phyloP scores from a whole-genome alignment of 345 rosid genomes.

The Kernera saxatilis region DNA sequence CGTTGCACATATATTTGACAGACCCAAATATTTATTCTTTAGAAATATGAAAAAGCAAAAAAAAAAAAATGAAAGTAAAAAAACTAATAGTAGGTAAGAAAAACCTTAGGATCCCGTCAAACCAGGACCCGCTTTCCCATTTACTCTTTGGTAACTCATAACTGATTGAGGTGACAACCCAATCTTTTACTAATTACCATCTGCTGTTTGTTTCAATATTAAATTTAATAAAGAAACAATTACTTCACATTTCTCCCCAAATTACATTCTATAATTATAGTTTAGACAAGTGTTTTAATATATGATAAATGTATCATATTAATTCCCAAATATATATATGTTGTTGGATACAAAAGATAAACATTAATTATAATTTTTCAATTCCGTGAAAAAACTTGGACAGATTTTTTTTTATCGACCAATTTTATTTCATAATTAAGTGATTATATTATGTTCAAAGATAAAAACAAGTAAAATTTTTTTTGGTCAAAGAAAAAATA shows the following conservation, averaged over 20 bases:
- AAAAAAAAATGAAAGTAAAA: not conserved
- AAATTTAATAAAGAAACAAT: not conserved
- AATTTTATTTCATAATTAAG: too few species aligned
- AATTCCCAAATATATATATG: too few species aligned
- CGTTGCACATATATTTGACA: not conserved
- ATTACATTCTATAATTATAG: too few species aligned
- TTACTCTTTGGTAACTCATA: conserved; percentile 12
- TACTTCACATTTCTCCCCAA: not conserved
- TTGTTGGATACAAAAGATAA: too few species aligned
- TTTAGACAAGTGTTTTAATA: not conserved
- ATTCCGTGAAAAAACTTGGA: too few species aligned
- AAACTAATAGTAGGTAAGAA: not conserved
- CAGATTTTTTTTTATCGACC: too few species aligned
- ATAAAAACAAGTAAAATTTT: not conserved
- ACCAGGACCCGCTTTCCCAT: conserved; percentile 16
- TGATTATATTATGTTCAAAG: too few species aligned
- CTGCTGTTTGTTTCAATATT: not conserved
- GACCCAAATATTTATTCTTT: not conserved
- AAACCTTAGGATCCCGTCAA: conserved; percentile 11
- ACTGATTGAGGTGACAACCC: conserved; percentile 20
- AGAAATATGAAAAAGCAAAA: not conserved
- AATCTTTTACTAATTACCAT: not conserved
- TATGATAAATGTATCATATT: too few species aligned
- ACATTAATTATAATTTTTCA: too few species aligned
- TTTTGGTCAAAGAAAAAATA: too few species aligned